Base-by-base conservation (phyloP, 2,329 filamentous ascomycete genomes). In the Trichoderma sp. region DNA sequence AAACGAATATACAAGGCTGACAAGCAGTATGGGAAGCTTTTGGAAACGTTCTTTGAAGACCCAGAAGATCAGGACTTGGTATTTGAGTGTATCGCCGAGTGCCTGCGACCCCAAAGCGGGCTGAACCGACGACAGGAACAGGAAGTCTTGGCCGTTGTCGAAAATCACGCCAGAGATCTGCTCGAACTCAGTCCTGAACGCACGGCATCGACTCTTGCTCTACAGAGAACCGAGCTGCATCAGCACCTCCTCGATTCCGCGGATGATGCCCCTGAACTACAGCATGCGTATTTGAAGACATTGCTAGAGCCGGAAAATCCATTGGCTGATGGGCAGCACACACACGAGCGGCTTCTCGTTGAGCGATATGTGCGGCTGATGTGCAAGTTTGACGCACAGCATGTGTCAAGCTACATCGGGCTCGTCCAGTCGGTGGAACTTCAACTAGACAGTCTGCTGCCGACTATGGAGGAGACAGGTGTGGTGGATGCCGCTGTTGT, bases 401-500 rank as follows among this genome's bases (percentile, higher is more conserved):
- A 93, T 71, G 94, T 99, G 2, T 91, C 91, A 3, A 89, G 93
- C 63, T 99, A 95, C 74, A 86, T 98, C 30, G 88, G 90, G 44
- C 75, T 86, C 1, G 82, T 96, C 2, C 90, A 92, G 70, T 88
- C 89, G 3, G 88, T 90, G 12, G 89, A 97, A 73, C 79, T 99
- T 30, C 85, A 88, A 26, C 83, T 99, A 0, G 91, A 95, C 14
- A 85, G 88, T 60, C 83, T 99, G 1, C 82, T 99, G 7, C 93
- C 93, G 4, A 88, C 89, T 0, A 92, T 99, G 82, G 96, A 99
- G 76, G 86, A 90, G 68, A 93, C 89, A 48, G 93, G 93, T 1
- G 91, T 95, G 5, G 87, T 99, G 52, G 95, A 99, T 78, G 96
- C 93, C 5, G 94, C 93, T 0, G 91, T 99, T 7, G 87, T 97